Evolutionary conservation across 1,139 yeast species (phyloP).

Genomic region (Geotrichum restrictum): DNA sequence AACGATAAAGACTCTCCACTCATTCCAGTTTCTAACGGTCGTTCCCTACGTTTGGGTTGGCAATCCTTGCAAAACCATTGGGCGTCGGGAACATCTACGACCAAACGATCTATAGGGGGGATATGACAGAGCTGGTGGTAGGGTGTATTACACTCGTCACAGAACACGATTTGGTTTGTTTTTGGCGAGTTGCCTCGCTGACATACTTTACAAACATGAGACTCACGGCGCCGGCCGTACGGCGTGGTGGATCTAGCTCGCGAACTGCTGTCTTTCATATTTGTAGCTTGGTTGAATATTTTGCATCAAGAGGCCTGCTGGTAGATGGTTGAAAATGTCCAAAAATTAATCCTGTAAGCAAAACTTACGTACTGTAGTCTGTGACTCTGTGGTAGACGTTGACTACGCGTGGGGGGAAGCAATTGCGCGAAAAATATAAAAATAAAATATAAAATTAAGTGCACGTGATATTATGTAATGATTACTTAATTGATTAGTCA

Average conservation of each 20-base stretch:
- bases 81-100: constrained; percentile 44
- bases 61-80: constrained; percentile 46
- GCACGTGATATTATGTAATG: too few species aligned
- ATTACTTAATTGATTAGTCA: too few species aligned
- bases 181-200: constrained; percentile 42
- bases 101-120: constrained; percentile 44
- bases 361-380: neutral
- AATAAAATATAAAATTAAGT: too few species aligned
- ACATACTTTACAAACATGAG: constrained; percentile 42
- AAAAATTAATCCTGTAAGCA: neutral
- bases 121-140: constrained; percentile 45
- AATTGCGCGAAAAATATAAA: neutral
- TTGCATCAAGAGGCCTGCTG: neutral
- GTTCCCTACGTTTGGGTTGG: constrained; percentile 38
- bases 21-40: constrained; percentile 42
- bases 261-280: constrained; percentile 20
- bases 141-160: constrained; percentile 44
- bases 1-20: constrained; percentile 39
- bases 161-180: constrained; percentile 43
- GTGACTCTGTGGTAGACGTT: neutral
- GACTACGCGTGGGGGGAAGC: neutral
- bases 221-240: constrained; percentile 30
- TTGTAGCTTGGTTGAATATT: too few species aligned
- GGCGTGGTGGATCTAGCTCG: constrained; percentile 19
- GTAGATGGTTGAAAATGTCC: neutral